phyloP scores from a whole-genome alignment of 1,284 basidiomycete species.

The Phylloboletellus chloephorus region DNA sequence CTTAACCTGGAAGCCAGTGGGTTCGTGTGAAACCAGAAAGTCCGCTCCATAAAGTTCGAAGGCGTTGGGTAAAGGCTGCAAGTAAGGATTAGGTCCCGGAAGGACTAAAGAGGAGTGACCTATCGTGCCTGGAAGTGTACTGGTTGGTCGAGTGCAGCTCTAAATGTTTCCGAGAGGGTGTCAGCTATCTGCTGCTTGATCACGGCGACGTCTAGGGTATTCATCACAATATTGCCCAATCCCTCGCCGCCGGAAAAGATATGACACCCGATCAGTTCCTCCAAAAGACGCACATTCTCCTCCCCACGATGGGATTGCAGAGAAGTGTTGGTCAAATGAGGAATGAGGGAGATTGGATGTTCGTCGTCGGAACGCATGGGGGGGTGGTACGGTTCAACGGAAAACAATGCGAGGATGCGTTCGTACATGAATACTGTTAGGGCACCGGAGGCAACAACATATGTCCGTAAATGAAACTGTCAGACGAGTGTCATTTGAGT shows the following conservation, averaged over 20 bases:
- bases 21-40: slow-evolving; percentile 68
- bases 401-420: slow-evolving; percentile 84
- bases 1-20: slow-evolving; percentile 53
- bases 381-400: slow-evolving; percentile 55
- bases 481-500: slow-evolving; percentile 13
- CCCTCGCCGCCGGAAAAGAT: slow-evolving; percentile 39
- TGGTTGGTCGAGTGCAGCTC: slow-evolving; percentile 77
- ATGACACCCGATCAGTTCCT: slow-evolving; percentile 67
- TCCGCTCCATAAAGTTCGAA: slow-evolving; percentile 96
- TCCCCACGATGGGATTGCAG: slow-evolving; percentile 73
- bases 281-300: slow-evolving; percentile 65
- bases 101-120: neutral
- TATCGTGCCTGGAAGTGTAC: slow-evolving; percentile 78
- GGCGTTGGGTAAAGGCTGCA: slow-evolving; percentile 80
- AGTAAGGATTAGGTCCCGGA: slow-evolving; percentile 2
- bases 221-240: slow-evolving; percentile 22
- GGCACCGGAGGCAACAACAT: slow-evolving; percentile 83
- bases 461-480: slow-evolving; percentile 92
- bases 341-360: slow-evolving; percentile 40
- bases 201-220: slow-evolving; percentile 43
- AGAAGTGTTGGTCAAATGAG: slow-evolving; percentile 95
- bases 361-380: slow-evolving; percentile 34
- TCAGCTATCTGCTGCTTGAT: slow-evolving; percentile 63
- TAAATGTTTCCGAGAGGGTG: slow-evolving; percentile 77
- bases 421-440: slow-evolving; percentile 76